Base-by-base conservation (phyloP, 805 yeast species). In the Candida tammaniensis region DNA sequence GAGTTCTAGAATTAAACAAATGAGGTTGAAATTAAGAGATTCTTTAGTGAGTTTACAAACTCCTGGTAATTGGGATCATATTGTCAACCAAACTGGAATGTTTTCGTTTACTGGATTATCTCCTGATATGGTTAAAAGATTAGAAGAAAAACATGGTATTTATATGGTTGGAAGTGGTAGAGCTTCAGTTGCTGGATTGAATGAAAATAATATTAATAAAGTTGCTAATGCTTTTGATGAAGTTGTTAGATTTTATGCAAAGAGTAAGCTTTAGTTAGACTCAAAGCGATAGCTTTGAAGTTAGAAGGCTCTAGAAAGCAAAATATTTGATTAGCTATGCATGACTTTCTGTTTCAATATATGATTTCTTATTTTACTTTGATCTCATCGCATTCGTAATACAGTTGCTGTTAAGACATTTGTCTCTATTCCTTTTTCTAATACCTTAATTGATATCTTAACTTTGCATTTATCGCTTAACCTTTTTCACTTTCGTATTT, bases 61-160 rank as follows among this genome's bases (percentile, higher is more conserved):
- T 16, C 95, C 96, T 19, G 96, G 96, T 30, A 76, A 70, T 50
- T 91, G 98, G 98, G 83, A 78, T 47, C 98, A 91, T 64, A 86
- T 91, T 52, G 82, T 80, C 30, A 70, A 72, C 44, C 98, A 93
- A 70, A 83, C 86, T 43, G 98, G 98, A 50, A 91, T 91, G 98
- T 91, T 91, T 59, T 87, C 96, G 22, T 91, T 81, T 67, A 91
- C 98, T 19, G 98, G 96, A 1, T 73, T 91, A 49, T 63, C 74
- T 5, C 68, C 82, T 18, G 82, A 76, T 20, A 91, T 86, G 78
- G 95, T 84, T 36, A 74, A 72, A 33, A 73, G 84, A 46, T 71
- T 89, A 42, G 95, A 86, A 51, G 56, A 72, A 38, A 76, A 81
- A 48, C 95, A 82, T 59, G 95, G 81, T 20, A 80, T 91, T 30